Evolutionary conservation across 2,329 filamentous ascomycete genomes (phyloP), one percentile per base, ranked within the genome.

Genomic region (Stachybotrys chlorohalonatus): DNA sequence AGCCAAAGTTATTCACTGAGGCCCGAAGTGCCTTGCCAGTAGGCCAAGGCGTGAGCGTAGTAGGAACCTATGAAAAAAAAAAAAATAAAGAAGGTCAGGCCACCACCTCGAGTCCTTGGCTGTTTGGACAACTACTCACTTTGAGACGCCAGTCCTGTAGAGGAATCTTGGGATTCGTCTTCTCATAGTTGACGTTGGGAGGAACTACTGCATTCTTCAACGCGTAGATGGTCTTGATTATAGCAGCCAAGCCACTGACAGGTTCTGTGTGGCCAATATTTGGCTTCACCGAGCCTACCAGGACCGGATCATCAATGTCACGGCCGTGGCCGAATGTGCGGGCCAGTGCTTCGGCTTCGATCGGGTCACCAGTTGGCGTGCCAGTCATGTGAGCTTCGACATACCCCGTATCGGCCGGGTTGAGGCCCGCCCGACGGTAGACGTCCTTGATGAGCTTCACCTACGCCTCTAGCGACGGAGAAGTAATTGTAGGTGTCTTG

Each of bases 321-420:
- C 7, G 46, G 7, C 16, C 46, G 7, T 47, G 7, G 46, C 46
- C 46, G 6, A 71, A 68, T 8, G 70, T 69, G 11, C 16, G 11
- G 46, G 71, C 64, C 39, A 82, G 73, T 4, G 76, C 78, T 11
- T 65, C 68, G 1, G 76, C 75, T 57, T 84, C 81, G n/a, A 77
- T 74, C 0, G 79, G 79, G 56, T 84, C 81, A 2, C 81, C 81
- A 1, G 75, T 74, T 45, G 70, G 70, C 16, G 81, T 84, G 7
- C 80, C 80, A 0, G 80, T 82, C 16, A 79, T 80, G 60, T 84
- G 81, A 3, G 76, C 76, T 59, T 84, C 79, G 42, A 74, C 60
- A 52, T 66, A 73, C 30, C 32, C 65, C 16, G 60, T 63, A 6
- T 71, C 68, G 1, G 54, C 52, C 11, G 64, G 64, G 30, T 61